Evolutionary conservation across 2,329 filamentous ascomycete genomes (phyloP).

Genomic region (Microcera coccophila): DNA sequence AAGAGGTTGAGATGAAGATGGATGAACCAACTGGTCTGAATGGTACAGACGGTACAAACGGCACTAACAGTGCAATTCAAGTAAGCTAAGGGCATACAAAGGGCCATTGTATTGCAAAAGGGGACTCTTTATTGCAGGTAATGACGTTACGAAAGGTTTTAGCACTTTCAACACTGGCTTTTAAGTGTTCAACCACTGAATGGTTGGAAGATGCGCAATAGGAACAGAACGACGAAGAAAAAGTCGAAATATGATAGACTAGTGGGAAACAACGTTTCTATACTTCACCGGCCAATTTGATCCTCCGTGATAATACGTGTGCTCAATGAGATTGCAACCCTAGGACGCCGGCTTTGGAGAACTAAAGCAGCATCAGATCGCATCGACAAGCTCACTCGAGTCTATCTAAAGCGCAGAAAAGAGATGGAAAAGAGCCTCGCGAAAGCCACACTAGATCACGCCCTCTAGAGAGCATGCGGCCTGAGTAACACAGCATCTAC

Average conservation of each 20-base stretch:
- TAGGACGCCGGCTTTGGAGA: too few species aligned
- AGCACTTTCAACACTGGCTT: background rate
- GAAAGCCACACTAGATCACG: too few species aligned
- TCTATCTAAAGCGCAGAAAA: too few species aligned
- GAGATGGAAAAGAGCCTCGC: too few species aligned
- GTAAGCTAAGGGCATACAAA: background rate
- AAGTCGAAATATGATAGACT: too few species aligned
- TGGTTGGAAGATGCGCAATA: background rate
- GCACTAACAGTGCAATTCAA: background rate
- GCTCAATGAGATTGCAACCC: too few species aligned
- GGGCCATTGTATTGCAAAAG: background rate
- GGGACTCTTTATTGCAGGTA: background rate
- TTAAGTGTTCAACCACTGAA: background rate
- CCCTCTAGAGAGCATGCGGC: background rate
- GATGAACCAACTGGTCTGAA: constrained; percentile 20
- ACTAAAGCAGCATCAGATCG: too few species aligned
- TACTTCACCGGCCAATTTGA: too few species aligned
- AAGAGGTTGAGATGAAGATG: constrained; percentile 17
- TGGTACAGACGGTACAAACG: background rate
- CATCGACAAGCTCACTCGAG: too few species aligned
- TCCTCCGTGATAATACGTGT: too few species aligned
- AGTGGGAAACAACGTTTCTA: too few species aligned
- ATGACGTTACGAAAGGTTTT: background rate
- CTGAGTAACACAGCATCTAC: background rate
- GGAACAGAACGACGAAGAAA: background rate